These are phyloP conservation scores for Aureobasidium namibiae DNA, from an alignment of 2,329 filamentous ascomycete genomes.

Conservation along the genomic window DNA sequence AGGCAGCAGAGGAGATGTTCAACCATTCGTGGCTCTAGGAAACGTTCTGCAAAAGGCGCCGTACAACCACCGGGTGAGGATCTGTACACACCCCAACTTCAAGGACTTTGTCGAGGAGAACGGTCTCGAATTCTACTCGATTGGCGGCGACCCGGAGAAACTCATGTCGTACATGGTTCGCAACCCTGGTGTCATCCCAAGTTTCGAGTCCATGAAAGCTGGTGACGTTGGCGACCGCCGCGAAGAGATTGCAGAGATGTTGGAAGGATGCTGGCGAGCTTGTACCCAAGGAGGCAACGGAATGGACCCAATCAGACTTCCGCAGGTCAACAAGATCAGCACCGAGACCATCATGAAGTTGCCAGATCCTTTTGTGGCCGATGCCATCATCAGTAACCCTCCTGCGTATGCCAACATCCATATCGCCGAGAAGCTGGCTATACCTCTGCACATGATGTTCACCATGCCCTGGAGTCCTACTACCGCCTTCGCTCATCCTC, in stretches of 20 bases:
- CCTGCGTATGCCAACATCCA: conserved; percentile 71
- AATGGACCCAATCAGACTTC: background rate
- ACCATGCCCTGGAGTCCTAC: conserved; percentile 93
- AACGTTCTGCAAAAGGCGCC: conserved; percentile 40
- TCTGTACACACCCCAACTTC: conserved; percentile 43
- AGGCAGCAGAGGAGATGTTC: conserved; percentile 42
- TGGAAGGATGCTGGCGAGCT: conserved; percentile 80
- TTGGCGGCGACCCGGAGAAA: conserved; percentile 59
- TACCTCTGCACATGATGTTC: conserved; percentile 80
- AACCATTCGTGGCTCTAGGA: conserved; percentile 42
- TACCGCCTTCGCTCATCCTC: conserved; percentile 73
- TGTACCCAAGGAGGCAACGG: conserved; percentile 36
- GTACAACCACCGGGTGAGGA: conserved; percentile 41
- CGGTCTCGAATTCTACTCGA: conserved; percentile 44
- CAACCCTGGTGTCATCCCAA: conserved; percentile 77
- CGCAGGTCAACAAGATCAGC: background rate
- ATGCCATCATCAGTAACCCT: conserved; percentile 71
- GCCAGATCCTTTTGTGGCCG: conserved; percentile 58
- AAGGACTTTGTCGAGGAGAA: conserved; percentile 42
- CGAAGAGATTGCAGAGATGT: conserved; percentile 69
- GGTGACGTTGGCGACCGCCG: conserved; percentile 74
- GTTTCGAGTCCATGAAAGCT: conserved; percentile 65
- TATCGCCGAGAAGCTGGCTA: conserved; percentile 64
- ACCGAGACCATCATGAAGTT: conserved; percentile 28
- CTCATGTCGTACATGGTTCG: conserved; percentile 79